Base-by-base conservation (phyloP, 2,329 filamentous ascomycete species). In the Simplicillium sp. region DNA sequence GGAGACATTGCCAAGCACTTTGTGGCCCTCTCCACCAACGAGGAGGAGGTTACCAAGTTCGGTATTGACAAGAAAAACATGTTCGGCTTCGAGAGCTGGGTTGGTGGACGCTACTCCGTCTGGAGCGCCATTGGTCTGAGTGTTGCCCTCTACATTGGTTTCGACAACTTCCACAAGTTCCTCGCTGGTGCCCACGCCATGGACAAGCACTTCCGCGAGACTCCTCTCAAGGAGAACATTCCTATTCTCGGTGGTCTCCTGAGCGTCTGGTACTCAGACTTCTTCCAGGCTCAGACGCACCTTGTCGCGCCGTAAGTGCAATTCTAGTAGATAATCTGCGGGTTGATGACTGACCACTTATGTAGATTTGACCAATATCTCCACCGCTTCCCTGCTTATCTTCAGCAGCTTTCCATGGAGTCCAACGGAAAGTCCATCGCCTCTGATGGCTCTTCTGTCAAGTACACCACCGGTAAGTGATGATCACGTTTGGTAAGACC, bases 41-140 rank as follows among this genome's bases (percentile, higher is more conserved):
- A 90, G 68, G 63, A 71, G 40, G 90, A 97, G 71, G 92, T 98
- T 47, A 88, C 85, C 68, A 97, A 97, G 75, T 98, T 98, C 57
- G 92, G 92, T 50, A 98, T 98, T 57, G 90, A 97, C 70, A 83
- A 82, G 68, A 90, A 90, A 77, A 98, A 97, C 77, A 98, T 98
- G 92, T 98, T 98, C 59, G 89, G 88, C 55, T 98, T 98, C 62
- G 89, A 90, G 67, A 94, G 86, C 67, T 98, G 92, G 92, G 90
- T 97, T 39, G 92, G 92, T 62, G 92, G 92, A 43, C 85, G 92
- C 45, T 98, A 98, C 78, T 95, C 88, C 45, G 92, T 98, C 51
- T 98, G 92, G 92, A 95, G 88, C 53, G 92, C 92, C 62, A 98
- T 98, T 58, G 92, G 92, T 53, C 73, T 98, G 47, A 95, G 87